Base-by-base conservation (phyloP, 306 rosid species). In the Datisca glomerata region DNA sequence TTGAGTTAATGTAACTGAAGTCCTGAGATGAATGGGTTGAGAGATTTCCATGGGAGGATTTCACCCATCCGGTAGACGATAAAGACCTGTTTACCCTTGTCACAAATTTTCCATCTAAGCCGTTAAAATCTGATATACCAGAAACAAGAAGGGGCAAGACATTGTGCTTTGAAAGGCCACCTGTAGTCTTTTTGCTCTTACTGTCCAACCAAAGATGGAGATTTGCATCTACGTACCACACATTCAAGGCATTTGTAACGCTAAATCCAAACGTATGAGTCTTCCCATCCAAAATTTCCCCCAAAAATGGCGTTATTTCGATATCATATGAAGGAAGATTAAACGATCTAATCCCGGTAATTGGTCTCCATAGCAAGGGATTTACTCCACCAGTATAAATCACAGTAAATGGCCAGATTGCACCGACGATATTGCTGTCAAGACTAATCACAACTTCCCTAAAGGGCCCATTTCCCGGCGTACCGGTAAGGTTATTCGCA, bases 291-390 rank as follows among this genome's bases (percentile, higher is more conserved):
- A 84, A 57, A 12, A 84, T 22, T 16, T 57, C 43, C 35, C 92
- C 95, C 37, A 84, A 50, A 54, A 74, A 71, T 0, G 95, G 98
- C 0, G 95, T 89, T n/a, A 89, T 44, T 56, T 89, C 95, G 7
- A 89, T 77, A 44, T 89, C 85, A 57, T 89, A 84, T 0, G 95
- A 65, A 12, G 98, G 98, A 39, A 89, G 95, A 57, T 89, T 49
- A 4, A 67, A 89, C 13, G 98, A 84, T 0, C 98, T 96, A 12
- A 84, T 75, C 1, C 71, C 98, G 19, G 93, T 67, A 54, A 89
- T 75, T 3, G 98, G 98, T 61, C 93, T 70, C 98, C 98, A 89
- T 36, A 89, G 60, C 12, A 89, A 84, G 4, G 98, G 98, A 59
- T 80, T 75, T 20, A 80, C 41, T 51, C 98, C 93, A 33, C 98